Evolutionary conservation across 345 rosid species (phyloP), one percentile per base, ranked within the genome.

Genomic region (Lepidium didymum): DNA sequence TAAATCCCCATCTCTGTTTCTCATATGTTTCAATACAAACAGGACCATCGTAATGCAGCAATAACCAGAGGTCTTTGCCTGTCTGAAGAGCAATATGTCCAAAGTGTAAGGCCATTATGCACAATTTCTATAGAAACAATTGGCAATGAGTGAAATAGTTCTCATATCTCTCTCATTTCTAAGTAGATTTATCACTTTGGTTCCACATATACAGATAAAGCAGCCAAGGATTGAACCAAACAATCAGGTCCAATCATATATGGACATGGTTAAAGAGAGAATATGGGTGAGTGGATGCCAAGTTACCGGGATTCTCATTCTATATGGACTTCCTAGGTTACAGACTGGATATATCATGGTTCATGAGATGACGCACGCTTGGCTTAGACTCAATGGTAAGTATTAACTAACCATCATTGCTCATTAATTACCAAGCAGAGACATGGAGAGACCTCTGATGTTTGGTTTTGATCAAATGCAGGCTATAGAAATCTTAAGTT

Each of bases 321-420:
- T 93, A 64, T 87, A 82, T 75, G 96, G 98, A 59, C 90, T 90
- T 43, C 98, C 98, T 36, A 86, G 89, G 80, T 74, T 94, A 78
- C 73, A 87, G 73, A 86, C 99, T 3, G 99, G 99, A 8, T 86
- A 91, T 3, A 87, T 94, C 67, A 76, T 91, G 43, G 97, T 91
- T 75, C 99, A 91, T 54, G 99, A 94, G 77, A 85, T 94, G 95
- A 94, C 91, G 99, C 97, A 94, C 7, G 98, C 98, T 0, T 90
- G 87, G 85, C 98, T 93, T 73, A 87, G 97, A 65, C 95, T 93
- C 40, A 82, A 88, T 57, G 98, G 98, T 92, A 56, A 1, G 37
- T 11, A 25, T 35, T 18, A 33, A 62, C 29, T 18, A 18, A 62
- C 16, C 4, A 27, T 16, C 31, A 33, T 66, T 50, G 11, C 35